Percentiles rank a stretch among this genome's conserved stretches.
Conservation (phyloP, 2,329 filamentous ascomycete species). For the Colletotrichum tabaci region DNA sequence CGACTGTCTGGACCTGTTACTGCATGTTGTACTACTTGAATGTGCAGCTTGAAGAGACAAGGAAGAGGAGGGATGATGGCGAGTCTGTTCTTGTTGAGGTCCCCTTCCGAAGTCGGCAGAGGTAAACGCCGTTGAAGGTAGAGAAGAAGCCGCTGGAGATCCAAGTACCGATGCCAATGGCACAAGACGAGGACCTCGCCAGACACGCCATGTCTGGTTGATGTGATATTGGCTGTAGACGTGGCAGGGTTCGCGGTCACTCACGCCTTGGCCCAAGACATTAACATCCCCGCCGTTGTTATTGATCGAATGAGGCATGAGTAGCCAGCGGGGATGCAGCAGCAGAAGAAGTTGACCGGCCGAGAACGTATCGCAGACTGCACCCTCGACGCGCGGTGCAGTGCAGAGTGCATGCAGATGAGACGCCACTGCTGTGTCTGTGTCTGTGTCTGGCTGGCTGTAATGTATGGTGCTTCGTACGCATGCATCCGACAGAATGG, state of each 20-base stretch:
- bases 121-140: background rate
- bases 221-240: background rate
- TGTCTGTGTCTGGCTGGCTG: background rate
- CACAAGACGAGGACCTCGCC: background rate
- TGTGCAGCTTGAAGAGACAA: background rate
- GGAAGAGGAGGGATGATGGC: slow-evolving; percentile 6
- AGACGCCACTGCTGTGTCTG: no score
- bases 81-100: background rate
- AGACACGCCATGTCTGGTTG: no score
- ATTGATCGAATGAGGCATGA: slow-evolving; percentile 6
- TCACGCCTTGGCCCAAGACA: background rate
- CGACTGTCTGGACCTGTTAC: no score
- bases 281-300: no score
- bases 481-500: slow-evolving; percentile 7
- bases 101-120: no score
- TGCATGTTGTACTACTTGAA: background rate
- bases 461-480: slow-evolving; percentile 16
- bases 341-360: background rate
- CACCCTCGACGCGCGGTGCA: background rate
- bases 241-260: background rate
- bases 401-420: slow-evolving; percentile 1
- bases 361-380: background rate
- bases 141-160: slow-evolving; percentile 4
- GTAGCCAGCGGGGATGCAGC: background rate
- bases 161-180: slow-evolving; percentile 4